These are phyloP conservation scores for Phlebopus sp. DNA, from an alignment of 1,284 basidiomycete species.

Conservation along the genomic window DNA sequence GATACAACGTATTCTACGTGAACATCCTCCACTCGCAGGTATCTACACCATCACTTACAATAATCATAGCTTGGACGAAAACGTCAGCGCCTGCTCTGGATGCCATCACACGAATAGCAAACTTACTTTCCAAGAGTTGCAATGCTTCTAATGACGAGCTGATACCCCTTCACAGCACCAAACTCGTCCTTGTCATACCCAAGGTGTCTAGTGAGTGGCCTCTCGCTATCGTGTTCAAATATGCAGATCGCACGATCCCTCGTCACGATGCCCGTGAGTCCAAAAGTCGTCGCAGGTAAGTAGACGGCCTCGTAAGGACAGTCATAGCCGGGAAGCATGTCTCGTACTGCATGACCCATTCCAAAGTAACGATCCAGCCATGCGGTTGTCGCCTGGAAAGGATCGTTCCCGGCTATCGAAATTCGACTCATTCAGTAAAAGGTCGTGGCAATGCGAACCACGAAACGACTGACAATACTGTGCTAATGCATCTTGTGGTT, in stretches of 20 bases:
- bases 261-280: constrained; percentile 40
- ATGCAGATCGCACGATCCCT: constrained; percentile 58
- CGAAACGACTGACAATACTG: constrained; percentile 47
- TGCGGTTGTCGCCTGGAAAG: constrained; percentile 58
- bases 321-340: constrained; percentile 63
- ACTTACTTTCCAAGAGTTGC: constrained; percentile 63
- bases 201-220: constrained; percentile 58
- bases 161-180: constrained; percentile 59
- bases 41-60: no score
- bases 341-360: constrained; percentile 53
- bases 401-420: constrained; percentile 57
- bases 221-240: constrained; percentile 59
- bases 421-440: neutral
- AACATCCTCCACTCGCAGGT: neutral
- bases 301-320: constrained; percentile 61
- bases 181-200: constrained; percentile 51
- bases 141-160: constrained; percentile 54
- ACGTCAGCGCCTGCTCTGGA: neutral
- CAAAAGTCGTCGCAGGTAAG: constrained; percentile 55
- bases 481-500: constrained; percentile 59
- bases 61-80: constrained; percentile 49
- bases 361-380: constrained; percentile 69
- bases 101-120: constrained; percentile 1
- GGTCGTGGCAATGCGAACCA: neutral
- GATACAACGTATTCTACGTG: constrained; percentile 1